Evolutionary conservation across 208 protist genomes (phyloP), one percentile per base, ranked within the genome.

Genomic region (Sergeia podlipaevii): DNA sequence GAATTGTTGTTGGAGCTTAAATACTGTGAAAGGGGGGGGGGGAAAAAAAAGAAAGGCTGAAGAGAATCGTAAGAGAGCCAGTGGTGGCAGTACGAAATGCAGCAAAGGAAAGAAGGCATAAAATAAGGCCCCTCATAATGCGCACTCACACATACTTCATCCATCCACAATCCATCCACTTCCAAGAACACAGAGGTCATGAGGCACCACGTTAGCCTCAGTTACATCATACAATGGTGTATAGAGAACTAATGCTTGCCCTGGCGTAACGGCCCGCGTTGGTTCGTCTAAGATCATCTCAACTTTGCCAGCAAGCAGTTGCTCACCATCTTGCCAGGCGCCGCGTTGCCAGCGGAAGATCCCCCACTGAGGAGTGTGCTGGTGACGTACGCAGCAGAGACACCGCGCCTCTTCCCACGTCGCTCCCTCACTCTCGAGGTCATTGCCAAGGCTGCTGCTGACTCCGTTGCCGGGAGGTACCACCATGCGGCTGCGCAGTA

Each of bases 231-330:
- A n/a, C n/a, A 51, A 30, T 4, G 70, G 33, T 7, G 55, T 30
- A 60, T 91, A 88, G 1, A 66, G 51, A 28, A 88, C 80, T 3
- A 88, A 50, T 29, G 70, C 67, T 60, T 91, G 84, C 5, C 84
- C 84, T 4, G 74, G 6, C 8, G 77, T 71, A n/a, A 82, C 15
- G n/a, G 80, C 77, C 2, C 84, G 79, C 29, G 83, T 60, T 0
- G 79, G 64, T 4, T 42, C 51, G 4, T 72, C 60, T 13, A 85
- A 75, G n/a, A n/a, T n/a, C n/a, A n/a, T n/a, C 7, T 44, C 27
- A 0, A 86, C 71, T 23, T 27, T 30, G 28, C 39, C 53, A 26
- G 26, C 20, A 27, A 17, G 2, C 20, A 71, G 13, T 42, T 41
- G 37, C 18, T 48, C 7, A 2, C 39, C 49, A 37, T 37, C 45